Evolutionary conservation across 805 yeast species (phyloP), one percentile per base, ranked within the genome.

Genomic region (Starmerella geochares): DNA sequence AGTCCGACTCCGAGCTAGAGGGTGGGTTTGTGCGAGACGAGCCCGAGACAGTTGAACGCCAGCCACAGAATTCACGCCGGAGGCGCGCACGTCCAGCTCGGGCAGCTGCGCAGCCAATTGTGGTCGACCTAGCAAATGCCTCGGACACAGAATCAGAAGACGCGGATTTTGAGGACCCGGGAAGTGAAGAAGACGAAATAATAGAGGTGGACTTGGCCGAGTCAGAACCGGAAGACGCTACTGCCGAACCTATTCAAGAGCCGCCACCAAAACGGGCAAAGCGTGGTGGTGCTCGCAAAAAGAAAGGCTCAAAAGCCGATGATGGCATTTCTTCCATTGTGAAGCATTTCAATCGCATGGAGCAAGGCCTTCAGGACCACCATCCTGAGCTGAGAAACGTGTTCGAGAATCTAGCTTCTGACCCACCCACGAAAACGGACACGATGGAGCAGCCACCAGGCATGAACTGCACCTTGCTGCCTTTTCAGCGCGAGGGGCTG

Each of bases 401-500:
- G 1, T 90, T 92, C 61, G 77, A 82, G 0, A 74, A 76, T 49
- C 69, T 90, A 46, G 77, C 71, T 40, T 64, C 69, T 1, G 65
- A 73, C 3, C 78, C 80, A 0, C 75, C 74, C 53, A 61, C 56
- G 14, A 37, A 48, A 14, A 36, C 47, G 4, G 51, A 31, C 1
- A 53, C 55, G 23, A 42, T 58, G 27, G 68, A 66, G 11, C 96
- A 87, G 60, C 97, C 98, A 0, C 73, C 70, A 1, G 87, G 83
- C 9, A 78, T 90, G 83, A 75, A 75, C 1, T 74, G 86, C 41
- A 73, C 72, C 25, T 66, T 92, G 33, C 70, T 92, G 25, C 97
- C 96, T 0, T 92, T 92, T 67, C 99, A 92, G 67, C 70, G 78
- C 14, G 99, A 92, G 69, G 98, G 98, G 17, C 70, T 92, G 43